Evolutionary conservation across 1,284 basidiomycete species (phyloP).

Genomic region (Amylostereum areolatum): DNA sequence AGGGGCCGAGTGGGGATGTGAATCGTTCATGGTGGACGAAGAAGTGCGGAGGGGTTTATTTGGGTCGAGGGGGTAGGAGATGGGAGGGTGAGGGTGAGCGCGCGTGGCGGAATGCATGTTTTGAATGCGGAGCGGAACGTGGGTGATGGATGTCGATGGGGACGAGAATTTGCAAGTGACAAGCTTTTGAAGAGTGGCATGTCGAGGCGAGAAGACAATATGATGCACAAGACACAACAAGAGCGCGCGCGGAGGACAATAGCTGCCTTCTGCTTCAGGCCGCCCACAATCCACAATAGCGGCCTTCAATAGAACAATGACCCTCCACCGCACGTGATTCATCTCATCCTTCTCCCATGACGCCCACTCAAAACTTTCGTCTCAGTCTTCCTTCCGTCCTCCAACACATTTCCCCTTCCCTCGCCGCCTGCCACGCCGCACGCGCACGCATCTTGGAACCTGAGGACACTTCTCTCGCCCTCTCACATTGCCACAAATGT

Average conservation of each 20-base stretch:
- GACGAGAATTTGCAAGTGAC: too few relatives aligned
- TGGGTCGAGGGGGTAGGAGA: conserved; percentile 8
- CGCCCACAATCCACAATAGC: too few relatives aligned
- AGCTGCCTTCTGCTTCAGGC: too few relatives aligned
- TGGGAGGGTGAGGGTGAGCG: background rate
- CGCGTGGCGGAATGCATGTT: background rate
- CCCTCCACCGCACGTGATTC: too few relatives aligned
- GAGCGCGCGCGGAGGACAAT: too few relatives aligned
- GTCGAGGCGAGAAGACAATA: too few relatives aligned
- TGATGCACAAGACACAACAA: too few relatives aligned
- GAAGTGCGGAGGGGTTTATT: conserved; percentile 1
- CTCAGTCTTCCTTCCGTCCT: conserved; percentile 40
- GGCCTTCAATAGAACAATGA: background rate
- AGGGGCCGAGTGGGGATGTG: conserved; percentile 16
- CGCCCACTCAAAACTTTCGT: conserved; percentile 36
- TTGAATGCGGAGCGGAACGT: background rate
- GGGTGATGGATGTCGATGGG: background rate
- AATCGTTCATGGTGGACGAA: conserved; percentile 6
- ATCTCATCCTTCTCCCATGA: background rate
- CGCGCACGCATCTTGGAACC: conserved; percentile 30
- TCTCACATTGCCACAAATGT: conserved; percentile 44
- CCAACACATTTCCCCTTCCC: conserved; percentile 40
- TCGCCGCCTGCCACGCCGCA: conserved; percentile 55
- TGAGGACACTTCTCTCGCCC: conserved; percentile 15
- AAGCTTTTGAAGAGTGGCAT: too few relatives aligned